phyloP scores from a whole-genome alignment of 768 basidiomycete species.

The Calocera viscosa region DNA sequence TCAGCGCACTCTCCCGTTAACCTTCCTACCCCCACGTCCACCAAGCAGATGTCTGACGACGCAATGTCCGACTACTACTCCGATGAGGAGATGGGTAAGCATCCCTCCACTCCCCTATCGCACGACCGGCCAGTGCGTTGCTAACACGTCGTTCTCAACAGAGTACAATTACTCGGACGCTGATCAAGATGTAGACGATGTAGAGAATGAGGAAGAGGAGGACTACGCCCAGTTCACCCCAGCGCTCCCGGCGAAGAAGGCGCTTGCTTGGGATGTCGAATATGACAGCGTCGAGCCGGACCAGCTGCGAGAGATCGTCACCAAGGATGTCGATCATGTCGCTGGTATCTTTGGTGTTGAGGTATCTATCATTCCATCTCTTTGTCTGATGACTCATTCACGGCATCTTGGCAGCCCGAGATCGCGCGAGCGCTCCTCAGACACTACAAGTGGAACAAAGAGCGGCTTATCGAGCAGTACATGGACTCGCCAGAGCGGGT shows the following conservation, averaged over 20 bases:
- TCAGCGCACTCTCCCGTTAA: background rate
- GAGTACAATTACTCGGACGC: slow-evolving; percentile 3
- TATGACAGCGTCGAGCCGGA: slow-evolving; percentile 59
- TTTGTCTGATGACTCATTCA: slow-evolving; percentile 7
- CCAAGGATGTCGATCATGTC: slow-evolving; percentile 70
- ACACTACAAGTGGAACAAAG: slow-evolving; percentile 87
- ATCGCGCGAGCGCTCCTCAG: slow-evolving; percentile 69
- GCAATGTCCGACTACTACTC: slow-evolving; percentile 6
- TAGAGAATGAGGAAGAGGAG: slow-evolving; percentile 8
- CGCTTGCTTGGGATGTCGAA: slow-evolving; percentile 75
- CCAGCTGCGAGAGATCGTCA: slow-evolving; percentile 68
- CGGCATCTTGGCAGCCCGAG: slow-evolving; percentile 35
- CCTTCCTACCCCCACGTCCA: background rate
- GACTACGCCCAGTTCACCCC: slow-evolving; percentile 5
- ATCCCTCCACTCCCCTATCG: slow-evolving; percentile 5
- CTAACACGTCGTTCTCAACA: background rate
- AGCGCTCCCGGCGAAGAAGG: slow-evolving; percentile 28
- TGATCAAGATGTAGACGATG: background rate
- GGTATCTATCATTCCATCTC: slow-evolving; percentile 33
- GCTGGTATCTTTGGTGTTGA: slow-evolving; percentile 79
- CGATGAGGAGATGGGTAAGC: slow-evolving; percentile 8
- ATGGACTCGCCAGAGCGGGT: slow-evolving; percentile 79
- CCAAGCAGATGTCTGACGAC: slow-evolving; percentile 3
- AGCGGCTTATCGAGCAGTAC: slow-evolving; percentile 88
- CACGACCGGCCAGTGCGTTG: background rate